A percentile compares a stretch with the other conserved stretches of the same genome.
phyloP scores from a whole-genome alignment of 1,284 basidiomycete species.

The Earliella scabrosa region DNA sequence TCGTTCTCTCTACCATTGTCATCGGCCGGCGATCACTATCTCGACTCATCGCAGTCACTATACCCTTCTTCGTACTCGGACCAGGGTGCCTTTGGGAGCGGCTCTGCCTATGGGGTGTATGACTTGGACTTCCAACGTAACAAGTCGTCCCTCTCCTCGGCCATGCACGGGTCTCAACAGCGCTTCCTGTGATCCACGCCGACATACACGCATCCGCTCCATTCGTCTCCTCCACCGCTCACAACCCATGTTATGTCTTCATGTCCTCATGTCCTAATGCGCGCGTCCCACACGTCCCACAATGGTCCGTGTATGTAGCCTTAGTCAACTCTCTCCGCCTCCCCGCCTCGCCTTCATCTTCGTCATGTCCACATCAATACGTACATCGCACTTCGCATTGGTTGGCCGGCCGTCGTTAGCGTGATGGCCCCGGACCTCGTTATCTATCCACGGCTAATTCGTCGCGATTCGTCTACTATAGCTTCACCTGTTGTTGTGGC shows the following conservation, averaged over 20 bases:
- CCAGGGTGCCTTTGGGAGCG: constrained; percentile 5
- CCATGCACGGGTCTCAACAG: constrained; percentile 10
- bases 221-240: background rate
- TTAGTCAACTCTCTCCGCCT: constrained; percentile 10
- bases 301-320: constrained; percentile 23
- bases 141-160: constrained; percentile 10
- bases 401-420: constrained; percentile 1
- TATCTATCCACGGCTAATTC: constrained; percentile 5
- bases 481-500: background rate
- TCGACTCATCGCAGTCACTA: constrained; percentile 10
- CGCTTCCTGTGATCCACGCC: constrained; percentile 10
- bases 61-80: constrained; percentile 12
- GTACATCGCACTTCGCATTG: background rate
- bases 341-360: background rate
- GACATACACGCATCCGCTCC: background rate
- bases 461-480: background rate
- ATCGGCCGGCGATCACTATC: constrained; percentile 5
- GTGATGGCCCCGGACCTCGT: background rate
- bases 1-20: constrained; percentile 11
- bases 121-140: constrained; percentile 29
- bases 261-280: background rate
- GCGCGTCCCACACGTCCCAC: background rate
- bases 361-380: background rate
- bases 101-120: constrained; percentile 25
- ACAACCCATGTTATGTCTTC: background rate